Base-by-base conservation (phyloP, 345 rosid species). In the Citropsis articulata region DNA sequence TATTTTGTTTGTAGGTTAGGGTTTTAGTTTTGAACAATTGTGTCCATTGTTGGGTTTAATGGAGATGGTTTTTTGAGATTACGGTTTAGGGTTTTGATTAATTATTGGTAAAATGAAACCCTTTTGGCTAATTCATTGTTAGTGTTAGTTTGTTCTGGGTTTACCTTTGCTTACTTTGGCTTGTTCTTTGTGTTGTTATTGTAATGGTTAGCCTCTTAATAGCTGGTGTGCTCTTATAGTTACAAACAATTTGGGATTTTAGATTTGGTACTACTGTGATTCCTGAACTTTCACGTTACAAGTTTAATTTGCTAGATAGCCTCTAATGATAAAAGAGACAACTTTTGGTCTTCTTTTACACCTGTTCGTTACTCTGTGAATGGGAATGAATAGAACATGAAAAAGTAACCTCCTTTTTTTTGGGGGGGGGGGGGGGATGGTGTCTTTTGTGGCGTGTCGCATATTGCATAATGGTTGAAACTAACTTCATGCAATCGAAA, bases 71-170 rank as follows among this genome's bases (percentile, higher is more conserved):
- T 67, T 76, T 21, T 16, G 9, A 36, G 21, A 57, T 73, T 55
- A 78, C 84, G 84, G 85, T 82, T 84, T 80, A 71, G 83, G 82
- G 81, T 81, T 80, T 48, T 69, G 27, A 42, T 68, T 66, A 59
- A 28, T 57, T 42, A 30, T 4, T 66, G 33, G 73, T n/a, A 25
- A 21, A 70, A 45, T 6, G 8, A 28, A 50, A 27, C 75, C 25
- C 30, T 38, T 38, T 24, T 50, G 35, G 33, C 16, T 73, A 66
- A n/a, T 69, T 40, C 45, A 2, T 14, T 28, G 7, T 45, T 66
- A 64, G 70, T 42, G 42, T 63, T 75, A 45, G 28, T 30, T 50
- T 70, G 9, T 50, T 50, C 38, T 50, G 18, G 36, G 61, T 28
- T 70, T 28, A 16, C 9, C 9, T 75, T 7, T 61, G 24, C 38